Evolutionary conservation across 257 asterid species (phyloP).

Genomic region (Cordia subcordata): DNA sequence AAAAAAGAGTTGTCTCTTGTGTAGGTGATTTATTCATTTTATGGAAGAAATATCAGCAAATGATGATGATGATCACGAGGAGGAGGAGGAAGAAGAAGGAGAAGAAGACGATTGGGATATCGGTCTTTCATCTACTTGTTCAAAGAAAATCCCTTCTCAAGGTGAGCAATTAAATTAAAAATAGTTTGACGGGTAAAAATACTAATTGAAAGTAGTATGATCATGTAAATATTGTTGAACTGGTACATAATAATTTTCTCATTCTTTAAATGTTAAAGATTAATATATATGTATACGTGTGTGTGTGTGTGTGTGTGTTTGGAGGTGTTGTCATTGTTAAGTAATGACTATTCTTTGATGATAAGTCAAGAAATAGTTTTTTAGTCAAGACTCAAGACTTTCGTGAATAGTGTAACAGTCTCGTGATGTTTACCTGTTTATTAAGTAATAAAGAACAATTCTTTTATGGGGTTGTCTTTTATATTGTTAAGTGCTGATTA

Average conservation of each 20-base stretch:
- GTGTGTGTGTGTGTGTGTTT: too few relatives aligned
- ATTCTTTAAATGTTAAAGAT: too few relatives aligned
- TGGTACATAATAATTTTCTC: too few relatives aligned
- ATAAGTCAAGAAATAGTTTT: too few relatives aligned
- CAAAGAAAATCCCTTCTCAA: constrained; percentile 12
- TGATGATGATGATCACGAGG: constrained; percentile 5
- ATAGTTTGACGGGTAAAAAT: too few relatives aligned
- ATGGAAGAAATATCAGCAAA: background rate
- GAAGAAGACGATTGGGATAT: constrained; percentile 15
- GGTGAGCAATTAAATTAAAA: too few relatives aligned
- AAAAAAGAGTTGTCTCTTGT: background rate
- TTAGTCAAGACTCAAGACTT: too few relatives aligned
- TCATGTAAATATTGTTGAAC: too few relatives aligned
- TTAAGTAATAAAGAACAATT: background rate
- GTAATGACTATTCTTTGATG: background rate
- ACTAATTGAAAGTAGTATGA: too few relatives aligned
- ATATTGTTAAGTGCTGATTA: constrained; percentile 5
- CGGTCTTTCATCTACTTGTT: constrained; percentile 7
- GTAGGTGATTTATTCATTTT: too few relatives aligned
- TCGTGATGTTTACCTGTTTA: background rate
- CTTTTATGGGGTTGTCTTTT: background rate
- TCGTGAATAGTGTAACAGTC: background rate
- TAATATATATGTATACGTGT: too few relatives aligned
- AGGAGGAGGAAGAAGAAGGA: constrained; percentile 12
- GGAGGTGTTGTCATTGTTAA: background rate